Evolutionary conservation across 139 green algal species (phyloP).

Genomic region (Chlorella sp.): DNA sequence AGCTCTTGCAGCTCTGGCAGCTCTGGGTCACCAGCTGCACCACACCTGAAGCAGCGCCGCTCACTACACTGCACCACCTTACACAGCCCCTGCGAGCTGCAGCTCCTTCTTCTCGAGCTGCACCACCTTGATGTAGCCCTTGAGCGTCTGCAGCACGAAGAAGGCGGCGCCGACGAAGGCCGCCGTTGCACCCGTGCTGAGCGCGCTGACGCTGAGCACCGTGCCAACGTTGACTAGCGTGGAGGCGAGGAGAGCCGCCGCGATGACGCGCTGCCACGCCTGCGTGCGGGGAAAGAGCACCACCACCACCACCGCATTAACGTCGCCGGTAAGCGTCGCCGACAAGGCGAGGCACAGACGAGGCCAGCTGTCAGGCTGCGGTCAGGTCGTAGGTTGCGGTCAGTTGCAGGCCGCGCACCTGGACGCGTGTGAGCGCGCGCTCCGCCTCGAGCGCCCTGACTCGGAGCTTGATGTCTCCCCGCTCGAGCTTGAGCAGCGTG

Average conservation of each 20-base stretch:
- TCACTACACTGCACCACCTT: slow-evolving; percentile 3
- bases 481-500: slow-evolving; percentile 71
- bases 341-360: too few relatives aligned
- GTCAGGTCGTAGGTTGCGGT: too few relatives aligned
- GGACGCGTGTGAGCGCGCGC: slow-evolving; percentile 79
- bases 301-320: too few relatives aligned
- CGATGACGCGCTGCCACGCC: slow-evolving; percentile 61
- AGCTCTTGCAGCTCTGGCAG: too few relatives aligned
- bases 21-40: too few relatives aligned
- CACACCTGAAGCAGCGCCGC: too few relatives aligned
- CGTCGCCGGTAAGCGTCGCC: too few relatives aligned
- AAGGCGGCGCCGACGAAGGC: slow-evolving; percentile 54
- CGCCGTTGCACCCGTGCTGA: slow-evolving; percentile 36
- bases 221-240: slow-evolving; percentile 92
- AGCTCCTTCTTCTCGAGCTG: slow-evolving; percentile 75
- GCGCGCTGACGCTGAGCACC: slow-evolving; percentile 65
- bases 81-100: slow-evolving; percentile 50
- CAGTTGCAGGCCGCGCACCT: slow-evolving; percentile 37
- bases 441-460: slow-evolving; percentile 94
- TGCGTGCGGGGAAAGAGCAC: too few relatives aligned
- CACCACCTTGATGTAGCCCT: slow-evolving; percentile 27
- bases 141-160: slow-evolving; percentile 19
- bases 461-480: slow-evolving; percentile 92
- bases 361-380: too few relatives aligned
- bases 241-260: slow-evolving; percentile 62